Evolutionary conservation across 495 filamentous ascomycete species (phyloP).

Genomic region (Collariella sp.): DNA sequence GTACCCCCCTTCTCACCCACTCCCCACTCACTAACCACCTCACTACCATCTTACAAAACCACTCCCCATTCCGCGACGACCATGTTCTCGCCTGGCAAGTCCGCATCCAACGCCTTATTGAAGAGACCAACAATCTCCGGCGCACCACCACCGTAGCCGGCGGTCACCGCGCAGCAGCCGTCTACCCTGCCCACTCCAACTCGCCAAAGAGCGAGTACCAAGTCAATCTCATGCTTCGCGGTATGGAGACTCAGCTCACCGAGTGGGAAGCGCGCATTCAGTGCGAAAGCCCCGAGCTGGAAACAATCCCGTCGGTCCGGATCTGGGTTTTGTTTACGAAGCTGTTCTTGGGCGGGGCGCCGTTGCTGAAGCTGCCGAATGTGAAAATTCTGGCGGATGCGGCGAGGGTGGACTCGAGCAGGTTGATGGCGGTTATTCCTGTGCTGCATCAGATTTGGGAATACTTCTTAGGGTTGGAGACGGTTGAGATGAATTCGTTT

Average conservation of each 20-base stretch:
- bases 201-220: constrained; percentile 31
- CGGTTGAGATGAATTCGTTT: constrained; percentile 24
- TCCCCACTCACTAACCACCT: constrained; percentile 28
- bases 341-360: constrained; percentile 8
- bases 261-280: constrained; percentile 34
- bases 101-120: constrained; percentile 31
- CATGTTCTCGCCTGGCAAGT: constrained; percentile 35
- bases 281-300: constrained; percentile 18
- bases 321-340: constrained; percentile 25
- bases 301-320: constrained; percentile 21
- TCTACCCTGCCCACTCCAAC: too few relatives aligned
- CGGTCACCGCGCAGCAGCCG: too few relatives aligned
- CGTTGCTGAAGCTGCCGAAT: too few relatives aligned
- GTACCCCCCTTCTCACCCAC: constrained; percentile 21
- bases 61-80: constrained; percentile 27
- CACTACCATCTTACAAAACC: constrained; percentile 26
- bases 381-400: too few relatives aligned
- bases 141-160: constrained; percentile 14
- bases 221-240: constrained; percentile 31
- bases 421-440: constrained; percentile 13
- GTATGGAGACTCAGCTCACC: constrained; percentile 34
- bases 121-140: constrained; percentile 30
- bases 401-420: constrained; percentile 11
- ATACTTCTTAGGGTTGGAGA: constrained; percentile 19
- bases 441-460: constrained; percentile 22